Conservation (phyloP, 2,329 filamentous ascomycete genomes). For the Fusarium xylarioides region DNA sequence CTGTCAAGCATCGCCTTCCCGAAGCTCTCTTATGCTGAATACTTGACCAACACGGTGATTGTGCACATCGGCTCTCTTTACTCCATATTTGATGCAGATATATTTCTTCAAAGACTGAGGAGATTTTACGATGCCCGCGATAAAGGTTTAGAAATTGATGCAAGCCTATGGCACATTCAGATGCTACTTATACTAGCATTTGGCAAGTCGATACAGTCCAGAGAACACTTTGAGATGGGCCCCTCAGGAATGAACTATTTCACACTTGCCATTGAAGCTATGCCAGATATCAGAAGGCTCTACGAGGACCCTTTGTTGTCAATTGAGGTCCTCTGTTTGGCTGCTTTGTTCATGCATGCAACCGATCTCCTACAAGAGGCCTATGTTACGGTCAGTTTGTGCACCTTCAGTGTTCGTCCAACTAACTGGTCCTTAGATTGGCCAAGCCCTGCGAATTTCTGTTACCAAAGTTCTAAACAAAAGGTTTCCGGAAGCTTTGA, state of each 20-base stretch:
- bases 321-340: constrained; percentile 30
- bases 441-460: constrained; percentile 27
- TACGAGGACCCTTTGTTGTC: constrained; percentile 29
- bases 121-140: constrained; percentile 18
- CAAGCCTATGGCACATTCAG: constrained; percentile 31
- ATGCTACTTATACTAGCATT: constrained; percentile 32
- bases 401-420: not conserved
- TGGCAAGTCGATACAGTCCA: constrained; percentile 31
- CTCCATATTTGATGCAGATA: constrained; percentile 18
- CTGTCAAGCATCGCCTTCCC: constrained; percentile 19
- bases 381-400: constrained; percentile 25
- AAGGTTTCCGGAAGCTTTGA: constrained; percentile 26
- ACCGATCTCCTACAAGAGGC: constrained; percentile 32
- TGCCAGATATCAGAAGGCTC: constrained; percentile 29
- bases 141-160: not conserved
- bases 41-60: constrained; percentile 28
- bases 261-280: constrained; percentile 23
- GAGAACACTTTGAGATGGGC: constrained; percentile 31
- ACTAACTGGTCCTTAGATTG: constrained; percentile 7
- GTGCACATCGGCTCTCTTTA: constrained; percentile 31
- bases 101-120: constrained; percentile 13
- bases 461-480: constrained; percentile 29
- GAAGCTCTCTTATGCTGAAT: constrained; percentile 29
- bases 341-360: constrained; percentile 34
- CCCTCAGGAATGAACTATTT: constrained; percentile 34